These are phyloP conservation scores for Thoreauomyces humboldtii DNA, from an alignment of 192 early-diverging fungal species.

Conservation along the genomic window DNA sequence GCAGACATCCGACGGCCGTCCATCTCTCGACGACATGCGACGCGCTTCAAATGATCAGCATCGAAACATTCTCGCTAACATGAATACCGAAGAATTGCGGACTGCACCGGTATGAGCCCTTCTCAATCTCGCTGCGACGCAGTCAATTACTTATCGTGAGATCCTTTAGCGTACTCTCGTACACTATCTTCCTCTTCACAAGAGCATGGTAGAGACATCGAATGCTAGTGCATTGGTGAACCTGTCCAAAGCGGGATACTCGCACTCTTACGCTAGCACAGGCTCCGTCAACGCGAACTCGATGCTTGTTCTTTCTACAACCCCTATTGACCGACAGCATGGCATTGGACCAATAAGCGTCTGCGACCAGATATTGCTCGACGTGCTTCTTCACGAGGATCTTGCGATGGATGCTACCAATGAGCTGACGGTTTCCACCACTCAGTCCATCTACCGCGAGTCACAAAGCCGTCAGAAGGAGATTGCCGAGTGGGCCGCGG, in stretches of 20 bases:
- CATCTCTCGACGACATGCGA: slow-evolving; percentile 17
- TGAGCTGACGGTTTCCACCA: slow-evolving; percentile 20
- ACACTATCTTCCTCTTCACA: slow-evolving; percentile 42
- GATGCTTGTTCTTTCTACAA: neutral
- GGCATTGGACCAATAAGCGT: neutral
- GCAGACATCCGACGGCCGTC: slow-evolving; percentile 9
- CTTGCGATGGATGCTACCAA: slow-evolving; percentile 9
- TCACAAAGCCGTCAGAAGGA: slow-evolving; percentile 19
- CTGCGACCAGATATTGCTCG: slow-evolving; percentile 17
- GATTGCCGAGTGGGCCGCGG: slow-evolving; percentile 34
- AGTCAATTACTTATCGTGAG: too few species aligned
- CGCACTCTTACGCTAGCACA: slow-evolving; percentile 2
- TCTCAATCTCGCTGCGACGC: too few species aligned
- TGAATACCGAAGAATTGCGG: slow-evolving; percentile 35
- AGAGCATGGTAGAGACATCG: slow-evolving; percentile 30
- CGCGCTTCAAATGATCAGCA: slow-evolving; percentile 20
- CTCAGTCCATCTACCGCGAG: slow-evolving; percentile 7
- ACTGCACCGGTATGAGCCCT: slow-evolving; percentile 37
- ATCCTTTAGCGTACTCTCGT: slow-evolving; percentile 34
- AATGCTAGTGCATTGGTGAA: neutral
- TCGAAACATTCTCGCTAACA: neutral
- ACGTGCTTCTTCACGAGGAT: slow-evolving; percentile 27
- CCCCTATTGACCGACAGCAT: neutral
- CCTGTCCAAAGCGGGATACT: neutral
- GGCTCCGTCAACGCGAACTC: neutral